Base-by-base conservation (phyloP, 495 filamentous ascomycete genomes). In the Platismatia glauca region DNA sequence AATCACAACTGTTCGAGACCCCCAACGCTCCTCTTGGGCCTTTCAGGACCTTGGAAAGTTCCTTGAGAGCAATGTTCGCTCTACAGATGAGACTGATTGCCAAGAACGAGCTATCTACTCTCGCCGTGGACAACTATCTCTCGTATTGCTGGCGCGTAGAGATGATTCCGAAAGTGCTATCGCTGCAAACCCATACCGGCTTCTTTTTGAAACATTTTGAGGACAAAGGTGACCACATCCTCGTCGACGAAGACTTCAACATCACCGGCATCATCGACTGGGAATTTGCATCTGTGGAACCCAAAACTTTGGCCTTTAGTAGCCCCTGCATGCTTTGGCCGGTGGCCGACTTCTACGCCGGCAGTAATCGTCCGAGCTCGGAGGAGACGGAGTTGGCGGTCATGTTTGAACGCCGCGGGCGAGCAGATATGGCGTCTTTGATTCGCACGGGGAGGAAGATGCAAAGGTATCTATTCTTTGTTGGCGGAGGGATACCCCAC, bases 281-380 rank as follows among this genome's bases (percentile, higher is more conserved):
- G 44, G 44, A 48, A 48, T 48, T 22, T 8, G 44, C 44, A 9
- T 48, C 44, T 3, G 0, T 24, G 44, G 44, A 48, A 15, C 22
- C n/a, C n/a, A 48, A 48, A 24, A 9, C 44, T n/a, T 9, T 6
- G 13, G 44, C 44, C 7, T 48, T 48, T 4, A 48, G 44, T 9
- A 48, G 44, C 44, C 44, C 44, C n/a, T 48, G 44, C 44, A 48
- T 48, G 44, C 44, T 48, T 48, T 48, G 44, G 44, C 44, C 44
- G 11, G 44, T 48, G 44, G 2, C 3, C 5, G 44, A 48, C 7
- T 48, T 48, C 44, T 24, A 8, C 12, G 44, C 20, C 12, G 44
- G 44, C 44, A 48, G 44, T 48, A 48, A 48, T 48, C n/a, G 7
- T 1, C 44, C 24, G 3, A 48, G 44, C 44, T 11, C 44, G n/a